A percentile compares a stretch with the other conserved stretches of the same genome.
phyloP scores from a whole-genome alignment of 495 filamentous ascomycete genomes.

The Emericellopsis terricola region DNA sequence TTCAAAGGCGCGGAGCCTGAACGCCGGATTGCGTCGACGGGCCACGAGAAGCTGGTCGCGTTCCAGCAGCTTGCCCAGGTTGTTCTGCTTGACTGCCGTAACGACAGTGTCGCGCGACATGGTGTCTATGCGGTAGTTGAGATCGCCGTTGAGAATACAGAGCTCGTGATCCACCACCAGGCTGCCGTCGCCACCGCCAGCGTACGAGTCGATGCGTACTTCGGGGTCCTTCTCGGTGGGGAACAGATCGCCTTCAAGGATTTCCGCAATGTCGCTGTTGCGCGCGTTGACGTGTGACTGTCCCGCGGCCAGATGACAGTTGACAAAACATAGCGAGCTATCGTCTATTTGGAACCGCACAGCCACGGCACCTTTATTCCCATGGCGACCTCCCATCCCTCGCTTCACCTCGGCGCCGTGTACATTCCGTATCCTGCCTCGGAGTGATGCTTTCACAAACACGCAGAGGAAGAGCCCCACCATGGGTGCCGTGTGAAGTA shows the following conservation, averaged over 20 bases:
- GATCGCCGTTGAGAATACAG: slow-evolving; percentile 85
- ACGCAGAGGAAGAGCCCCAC: slow-evolving; percentile 92
- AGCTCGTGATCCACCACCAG: slow-evolving; percentile 97
- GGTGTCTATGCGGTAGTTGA: slow-evolving; percentile 98
- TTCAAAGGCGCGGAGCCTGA: slow-evolving; percentile 69
- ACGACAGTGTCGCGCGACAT: slow-evolving; percentile 86
- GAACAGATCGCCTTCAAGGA: slow-evolving; percentile 60
- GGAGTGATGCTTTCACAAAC: slow-evolving; percentile 69
- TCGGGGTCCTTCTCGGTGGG: slow-evolving; percentile 44
- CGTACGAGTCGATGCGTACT: slow-evolving; percentile 53
- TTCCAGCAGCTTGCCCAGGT: slow-evolving; percentile 80
- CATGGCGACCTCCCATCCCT: slow-evolving; percentile 82
- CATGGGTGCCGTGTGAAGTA: slow-evolving; percentile 74
- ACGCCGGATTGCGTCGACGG: slow-evolving; percentile 69
- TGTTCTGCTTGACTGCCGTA: slow-evolving; percentile 56
- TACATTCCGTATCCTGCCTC: slow-evolving; percentile 56
- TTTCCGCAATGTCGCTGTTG: slow-evolving; percentile 83
- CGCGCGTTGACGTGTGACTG: slow-evolving; percentile 77
- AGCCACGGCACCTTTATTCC: slow-evolving; percentile 93
- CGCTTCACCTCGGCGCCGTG: slow-evolving; percentile 74
- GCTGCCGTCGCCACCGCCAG: slow-evolving; percentile 79
- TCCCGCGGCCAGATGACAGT: slow-evolving; percentile 91
- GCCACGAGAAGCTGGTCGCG: slow-evolving; percentile 85
- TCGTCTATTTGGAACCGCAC: slow-evolving; percentile 83
- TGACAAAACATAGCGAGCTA: slow-evolving; percentile 85